phyloP scores from a whole-genome alignment of 352 stramenopile species.

The Globisporangium splendens region DNA sequence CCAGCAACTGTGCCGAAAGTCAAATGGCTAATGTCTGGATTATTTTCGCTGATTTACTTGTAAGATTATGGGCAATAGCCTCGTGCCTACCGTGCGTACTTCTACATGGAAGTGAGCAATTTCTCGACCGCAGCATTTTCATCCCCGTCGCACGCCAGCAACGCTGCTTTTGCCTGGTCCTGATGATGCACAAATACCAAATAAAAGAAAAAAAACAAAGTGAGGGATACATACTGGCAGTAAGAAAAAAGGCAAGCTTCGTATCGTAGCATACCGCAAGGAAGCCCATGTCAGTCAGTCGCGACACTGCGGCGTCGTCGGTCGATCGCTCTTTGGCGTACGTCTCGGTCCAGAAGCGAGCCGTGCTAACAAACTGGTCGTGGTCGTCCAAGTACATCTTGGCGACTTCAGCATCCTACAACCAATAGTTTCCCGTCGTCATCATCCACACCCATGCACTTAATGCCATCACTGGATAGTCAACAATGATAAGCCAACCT shows the following conservation, averaged over 20 bases:
- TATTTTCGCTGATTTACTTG: no score
- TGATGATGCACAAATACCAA: constrained; percentile 9
- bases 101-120: constrained; percentile 65
- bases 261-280: constrained; percentile 33
- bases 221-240: neutral
- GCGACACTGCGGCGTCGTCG: constrained; percentile 55
- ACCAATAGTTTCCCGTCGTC: no score
- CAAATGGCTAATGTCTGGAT: no score
- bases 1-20: no score
- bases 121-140: constrained; percentile 88
- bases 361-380: constrained; percentile 91
- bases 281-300: constrained; percentile 88
- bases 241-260: neutral
- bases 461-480: no score
- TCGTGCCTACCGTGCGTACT: neutral
- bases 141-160: constrained; percentile 68
- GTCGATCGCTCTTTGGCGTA: constrained; percentile 86
- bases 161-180: constrained; percentile 67
- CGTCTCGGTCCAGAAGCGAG: constrained; percentile 95
- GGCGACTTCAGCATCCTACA: constrained; percentile 93
- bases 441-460: no score
- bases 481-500: constrained; percentile 12
- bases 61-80: no score
- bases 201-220: neutral
- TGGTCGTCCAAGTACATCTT: constrained; percentile 95